Evolutionary conservation across 202 grass and related monocot species (phyloP).

Genomic region (Musa balbisiana): DNA sequence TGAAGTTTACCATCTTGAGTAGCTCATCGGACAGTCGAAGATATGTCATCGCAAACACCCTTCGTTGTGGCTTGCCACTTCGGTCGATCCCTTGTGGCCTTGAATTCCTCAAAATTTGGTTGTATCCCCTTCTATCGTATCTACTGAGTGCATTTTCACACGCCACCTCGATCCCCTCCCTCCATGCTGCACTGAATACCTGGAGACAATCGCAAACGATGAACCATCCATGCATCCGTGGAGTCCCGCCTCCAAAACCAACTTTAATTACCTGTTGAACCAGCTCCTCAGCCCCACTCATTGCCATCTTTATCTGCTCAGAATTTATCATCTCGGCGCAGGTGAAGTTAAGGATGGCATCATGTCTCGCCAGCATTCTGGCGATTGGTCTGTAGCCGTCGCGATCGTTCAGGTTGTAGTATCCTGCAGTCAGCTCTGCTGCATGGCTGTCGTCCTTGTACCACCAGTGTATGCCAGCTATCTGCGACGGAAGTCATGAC

Average conservation of each 20-base stretch:
- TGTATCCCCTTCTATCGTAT: constrained; percentile 64
- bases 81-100: constrained; percentile 57
- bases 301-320: constrained; percentile 48
- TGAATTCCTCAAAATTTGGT: constrained; percentile 74
- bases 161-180: constrained; percentile 55
- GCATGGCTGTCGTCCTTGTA: constrained; percentile 84
- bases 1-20: constrained; percentile 47
- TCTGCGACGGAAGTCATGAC: constrained; percentile 23
- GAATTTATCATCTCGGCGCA: constrained; percentile 78
- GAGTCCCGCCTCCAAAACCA: background rate
- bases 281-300: constrained; percentile 76
- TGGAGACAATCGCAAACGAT: constrained; percentile 22
- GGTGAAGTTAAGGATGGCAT: constrained; percentile 81
- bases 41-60: constrained; percentile 68
- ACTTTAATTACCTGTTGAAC: constrained; percentile 60
- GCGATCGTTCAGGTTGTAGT: constrained; percentile 71
- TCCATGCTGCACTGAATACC: constrained; percentile 82
- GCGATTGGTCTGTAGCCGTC: constrained; percentile 82
- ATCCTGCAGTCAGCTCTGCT: constrained; percentile 78
- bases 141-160: constrained; percentile 63
- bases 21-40: constrained; percentile 63
- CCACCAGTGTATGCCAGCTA: constrained; percentile 95
- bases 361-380: constrained; percentile 66
- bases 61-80: constrained; percentile 38
- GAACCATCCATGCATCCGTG: background rate